Percentiles rank a stretch among this genome's conserved stretches.
Conservation (phyloP, 306 rosid genomes). For the Quillaja saponaria region DNA sequence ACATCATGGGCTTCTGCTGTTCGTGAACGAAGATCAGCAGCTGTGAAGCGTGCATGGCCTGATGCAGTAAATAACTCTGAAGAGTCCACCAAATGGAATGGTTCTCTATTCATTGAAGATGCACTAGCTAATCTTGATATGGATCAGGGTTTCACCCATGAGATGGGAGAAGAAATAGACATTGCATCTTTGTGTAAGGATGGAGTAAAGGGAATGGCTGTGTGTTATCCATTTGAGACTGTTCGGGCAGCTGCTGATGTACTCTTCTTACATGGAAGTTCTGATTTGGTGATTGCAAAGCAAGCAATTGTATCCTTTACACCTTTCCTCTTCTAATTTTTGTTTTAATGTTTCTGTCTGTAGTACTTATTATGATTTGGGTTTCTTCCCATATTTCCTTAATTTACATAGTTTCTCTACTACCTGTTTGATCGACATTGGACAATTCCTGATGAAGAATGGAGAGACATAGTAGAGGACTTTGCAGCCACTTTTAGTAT, state of each 20-base stretch:
- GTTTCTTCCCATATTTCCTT: constrained; percentile 43
- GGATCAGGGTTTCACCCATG: constrained; percentile 48
- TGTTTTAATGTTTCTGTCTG: constrained; percentile 3
- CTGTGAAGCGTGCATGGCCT: constrained; percentile 87
- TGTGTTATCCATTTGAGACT: constrained; percentile 83
- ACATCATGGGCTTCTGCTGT: constrained; percentile 70
- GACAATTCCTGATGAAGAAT: constrained; percentile 75
- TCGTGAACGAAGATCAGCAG: constrained; percentile 72
- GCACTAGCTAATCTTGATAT: constrained; percentile 77
- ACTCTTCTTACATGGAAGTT: constrained; percentile 82
- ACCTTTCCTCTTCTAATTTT: constrained; percentile 1
- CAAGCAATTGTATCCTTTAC: constrained; percentile 98
- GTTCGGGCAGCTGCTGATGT: constrained; percentile 79
- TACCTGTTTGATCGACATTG: constrained; percentile 93
- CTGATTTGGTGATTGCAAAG: constrained; percentile 82
- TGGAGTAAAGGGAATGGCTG: constrained; percentile 53
- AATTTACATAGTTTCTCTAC: constrained; percentile 74
- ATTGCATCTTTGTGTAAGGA: constrained; percentile 63
- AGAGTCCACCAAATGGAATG: constrained; percentile 61
- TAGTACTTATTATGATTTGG: constrained; percentile 22
- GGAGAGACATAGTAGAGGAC: constrained; percentile 81
- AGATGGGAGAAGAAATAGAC: constrained; percentile 56
- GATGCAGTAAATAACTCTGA: constrained; percentile 61
- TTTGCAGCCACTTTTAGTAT: constrained; percentile 79
- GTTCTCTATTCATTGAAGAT: constrained; percentile 90